Evolutionary conservation across 192 early-diverging fungal genomes (phyloP).

Genomic region (Martensiomyces pterosporus): DNA sequence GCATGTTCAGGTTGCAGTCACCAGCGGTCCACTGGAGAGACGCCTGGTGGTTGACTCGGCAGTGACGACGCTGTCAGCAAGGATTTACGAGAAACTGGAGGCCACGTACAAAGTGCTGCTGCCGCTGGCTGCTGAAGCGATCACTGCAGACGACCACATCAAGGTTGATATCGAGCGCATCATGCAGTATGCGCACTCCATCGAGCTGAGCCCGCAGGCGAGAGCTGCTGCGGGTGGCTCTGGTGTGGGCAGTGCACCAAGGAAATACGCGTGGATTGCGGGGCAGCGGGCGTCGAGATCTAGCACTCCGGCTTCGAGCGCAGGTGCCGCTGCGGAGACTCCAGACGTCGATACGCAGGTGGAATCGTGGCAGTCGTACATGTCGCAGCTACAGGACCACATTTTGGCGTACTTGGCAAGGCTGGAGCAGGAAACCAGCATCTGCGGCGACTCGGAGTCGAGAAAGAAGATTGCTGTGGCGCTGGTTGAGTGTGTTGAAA

Average conservation of each 20-base stretch:
- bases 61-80: slow-evolving; percentile 31
- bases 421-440: slow-evolving; percentile 38
- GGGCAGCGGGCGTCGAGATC: slow-evolving; percentile 9
- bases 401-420: slow-evolving; percentile 6
- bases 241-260: background rate
- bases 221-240: background rate
- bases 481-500: slow-evolving; percentile 40
- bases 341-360: slow-evolving; percentile 9
- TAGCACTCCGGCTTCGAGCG: background rate
- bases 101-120: slow-evolving; percentile 24
- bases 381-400: slow-evolving; percentile 23
- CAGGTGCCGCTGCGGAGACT: background rate
- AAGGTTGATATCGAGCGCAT: slow-evolving; percentile 34
- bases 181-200: slow-evolving; percentile 30
- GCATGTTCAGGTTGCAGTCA: slow-evolving; percentile 19
- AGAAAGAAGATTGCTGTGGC: slow-evolving; percentile 18
- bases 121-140: slow-evolving; percentile 16
- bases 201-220: slow-evolving; percentile 20
- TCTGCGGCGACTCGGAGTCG: slow-evolving; percentile 39
- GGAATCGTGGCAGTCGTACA: slow-evolving; percentile 26
- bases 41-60: slow-evolving; percentile 42
- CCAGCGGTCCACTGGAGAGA: slow-evolving; percentile 23
- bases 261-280: slow-evolving; percentile 27
- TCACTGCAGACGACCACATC: slow-evolving; percentile 17
- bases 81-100: slow-evolving; percentile 21